Percentiles rank a stretch among this genome's conserved stretches.
phyloP scores from a whole-genome alignment of 2,329 filamentous ascomycete genomes.

The Trichoderma simmonsii region DNA sequence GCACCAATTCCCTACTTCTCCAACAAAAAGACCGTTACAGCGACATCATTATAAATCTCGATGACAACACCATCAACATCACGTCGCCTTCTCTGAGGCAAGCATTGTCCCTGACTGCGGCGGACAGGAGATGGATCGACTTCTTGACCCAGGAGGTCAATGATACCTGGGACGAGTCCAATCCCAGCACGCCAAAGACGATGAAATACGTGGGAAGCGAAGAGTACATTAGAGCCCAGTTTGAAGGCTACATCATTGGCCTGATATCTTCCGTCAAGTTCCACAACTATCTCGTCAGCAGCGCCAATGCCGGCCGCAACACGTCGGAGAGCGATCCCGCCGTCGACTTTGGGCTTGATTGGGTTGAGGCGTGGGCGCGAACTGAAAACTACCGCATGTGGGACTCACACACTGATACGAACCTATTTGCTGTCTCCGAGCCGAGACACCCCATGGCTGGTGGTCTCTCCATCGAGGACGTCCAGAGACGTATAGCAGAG shows the following conservation, averaged over 20 bases:
- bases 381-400: constrained; percentile 94
- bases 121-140: constrained; percentile 95
- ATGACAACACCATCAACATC: constrained; percentile 82
- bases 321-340: constrained; percentile 81
- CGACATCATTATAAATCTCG: constrained; percentile 93
- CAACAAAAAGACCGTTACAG: constrained; percentile 96
- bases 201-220: constrained; percentile 94
- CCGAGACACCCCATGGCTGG: constrained; percentile 92
- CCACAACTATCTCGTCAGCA: constrained; percentile 66
- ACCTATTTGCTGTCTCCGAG: constrained; percentile 92
- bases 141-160: constrained; percentile 89
- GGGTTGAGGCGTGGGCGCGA: constrained; percentile 79
- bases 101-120: constrained; percentile 74
- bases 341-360: constrained; percentile 77
- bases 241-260: constrained; percentile 92
- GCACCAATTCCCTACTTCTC: constrained; percentile 88
- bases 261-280: constrained; percentile 89
- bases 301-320: constrained; percentile 59
- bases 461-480: constrained; percentile 88
- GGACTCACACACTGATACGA: constrained; percentile 73
- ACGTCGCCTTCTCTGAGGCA: constrained; percentile 73
- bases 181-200: constrained; percentile 86
- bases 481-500: constrained; percentile 83
- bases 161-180: constrained; percentile 92
- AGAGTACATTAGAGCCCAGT: constrained; percentile 94